phyloP scores from a whole-genome alignment of 1,139 yeast genomes.

The Yamadazyma jaroonii region DNA sequence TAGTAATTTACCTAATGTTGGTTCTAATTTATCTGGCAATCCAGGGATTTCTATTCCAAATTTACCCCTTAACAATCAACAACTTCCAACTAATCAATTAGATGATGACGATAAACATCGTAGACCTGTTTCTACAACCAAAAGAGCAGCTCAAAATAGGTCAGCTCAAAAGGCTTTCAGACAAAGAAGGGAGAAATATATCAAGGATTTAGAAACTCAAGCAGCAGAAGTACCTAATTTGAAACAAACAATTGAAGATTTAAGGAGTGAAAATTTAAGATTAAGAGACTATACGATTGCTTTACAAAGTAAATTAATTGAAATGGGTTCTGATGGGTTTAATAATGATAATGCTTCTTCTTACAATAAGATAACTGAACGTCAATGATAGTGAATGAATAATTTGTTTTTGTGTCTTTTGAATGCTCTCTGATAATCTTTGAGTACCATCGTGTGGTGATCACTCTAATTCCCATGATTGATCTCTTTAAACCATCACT shows the following conservation, averaged over 20 bases:
- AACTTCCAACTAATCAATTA: neutral
- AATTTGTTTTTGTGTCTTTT: too few relatives aligned
- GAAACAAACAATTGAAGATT: constrained; percentile 59
- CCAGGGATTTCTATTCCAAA: neutral
- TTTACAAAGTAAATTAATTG: constrained; percentile 65
- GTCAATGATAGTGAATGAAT: neutral
- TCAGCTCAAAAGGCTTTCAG: constrained; percentile 88
- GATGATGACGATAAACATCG: constrained; percentile 1
- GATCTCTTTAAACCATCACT: too few relatives aligned
- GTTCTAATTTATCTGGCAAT: neutral
- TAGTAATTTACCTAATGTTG: neutral
- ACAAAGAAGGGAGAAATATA: constrained; percentile 71
- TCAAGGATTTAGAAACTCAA: constrained; percentile 72
- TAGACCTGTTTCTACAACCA: constrained; percentile 57
- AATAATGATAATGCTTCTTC: constrained; percentile 1
- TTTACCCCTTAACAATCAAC: neutral
- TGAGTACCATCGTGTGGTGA: too few relatives aligned
- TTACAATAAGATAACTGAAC: constrained; percentile 5
- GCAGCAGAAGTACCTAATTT: constrained; percentile 60
- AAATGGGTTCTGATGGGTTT: constrained; percentile 23
- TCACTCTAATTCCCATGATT: too few relatives aligned
- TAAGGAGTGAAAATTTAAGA: constrained; percentile 67
- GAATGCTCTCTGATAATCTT: too few relatives aligned
- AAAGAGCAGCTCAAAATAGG: constrained; percentile 86
- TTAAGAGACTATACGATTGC: constrained; percentile 72